A percentile compares a stretch with the other conserved stretches of the same genome.
phyloP scores from a whole-genome alignment of 352 stramenopile species.

The Aphanomyces cochlioides region DNA sequence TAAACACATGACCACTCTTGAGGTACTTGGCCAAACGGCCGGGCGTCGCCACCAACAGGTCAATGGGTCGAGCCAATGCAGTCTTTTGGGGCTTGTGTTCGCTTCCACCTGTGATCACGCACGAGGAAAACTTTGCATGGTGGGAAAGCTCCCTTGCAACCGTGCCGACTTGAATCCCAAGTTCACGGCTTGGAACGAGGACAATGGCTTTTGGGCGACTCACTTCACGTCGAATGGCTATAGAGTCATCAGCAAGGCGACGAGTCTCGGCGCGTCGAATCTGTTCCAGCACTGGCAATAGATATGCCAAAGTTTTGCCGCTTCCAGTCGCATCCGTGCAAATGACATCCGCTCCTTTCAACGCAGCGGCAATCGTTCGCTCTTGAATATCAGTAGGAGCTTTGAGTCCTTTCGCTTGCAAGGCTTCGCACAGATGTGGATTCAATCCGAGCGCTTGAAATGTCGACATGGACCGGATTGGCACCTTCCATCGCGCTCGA shows the following conservation, averaged over 20 bases:
- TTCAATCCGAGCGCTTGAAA: conserved; percentile 50
- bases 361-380: conserved; percentile 49
- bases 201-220: conserved; percentile 51
- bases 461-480: not conserved
- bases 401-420: conserved; percentile 50
- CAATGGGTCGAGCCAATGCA: conserved; percentile 46
- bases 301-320: conserved; percentile 63
- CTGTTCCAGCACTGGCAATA: conserved; percentile 55
- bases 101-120: conserved; percentile 59
- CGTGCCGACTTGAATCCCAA: conserved; percentile 59
- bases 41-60: conserved; percentile 73
- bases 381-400: conserved; percentile 51
- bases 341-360: conserved; percentile 48
- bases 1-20: conserved; percentile 60
- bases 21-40: conserved; percentile 71
- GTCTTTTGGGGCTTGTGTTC: conserved; percentile 63
- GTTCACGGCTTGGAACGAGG: conserved; percentile 61
- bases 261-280: conserved; percentile 42
- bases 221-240: not conserved
- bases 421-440: conserved; percentile 38
- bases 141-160: conserved; percentile 68
- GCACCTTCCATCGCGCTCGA: too few species aligned
- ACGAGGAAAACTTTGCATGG: conserved; percentile 62
- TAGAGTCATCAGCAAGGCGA: not conserved
- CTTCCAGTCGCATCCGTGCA: conserved; percentile 63